Evolutionary conservation across 768 basidiomycete species (phyloP).

Genomic region (Lactarius psammicola): DNA sequence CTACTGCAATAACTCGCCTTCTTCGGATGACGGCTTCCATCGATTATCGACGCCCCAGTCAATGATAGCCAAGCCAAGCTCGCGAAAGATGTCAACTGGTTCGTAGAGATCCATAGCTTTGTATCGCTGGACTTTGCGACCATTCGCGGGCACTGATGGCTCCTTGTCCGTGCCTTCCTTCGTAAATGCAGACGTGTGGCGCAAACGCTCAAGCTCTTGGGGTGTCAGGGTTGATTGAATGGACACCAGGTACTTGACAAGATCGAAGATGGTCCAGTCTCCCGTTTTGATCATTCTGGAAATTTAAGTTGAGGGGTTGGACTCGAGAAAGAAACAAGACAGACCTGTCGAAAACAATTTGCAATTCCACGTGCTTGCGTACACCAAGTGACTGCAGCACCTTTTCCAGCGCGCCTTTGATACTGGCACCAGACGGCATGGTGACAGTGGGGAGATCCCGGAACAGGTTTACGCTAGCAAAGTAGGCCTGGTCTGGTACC

Average conservation of each 20-base stretch:
- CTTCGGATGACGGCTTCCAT: conserved; percentile 82
- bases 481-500: conserved; percentile 72
- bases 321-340: conserved; percentile 16
- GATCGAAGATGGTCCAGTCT: conserved; percentile 82
- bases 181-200: conserved; percentile 72
- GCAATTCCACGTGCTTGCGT: conserved; percentile 87
- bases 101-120: conserved; percentile 82
- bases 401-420: conserved; percentile 74
- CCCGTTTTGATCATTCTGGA: conserved; percentile 84
- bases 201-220: conserved; percentile 55
- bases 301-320: neutral
- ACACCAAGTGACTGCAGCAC: conserved; percentile 75
- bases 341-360: conserved; percentile 87
- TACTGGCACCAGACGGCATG: conserved; percentile 56
- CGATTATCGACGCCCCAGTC: conserved; percentile 81
- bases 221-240: conserved; percentile 62
- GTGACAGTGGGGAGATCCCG: conserved; percentile 81
- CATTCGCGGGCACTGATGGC: conserved; percentile 29
- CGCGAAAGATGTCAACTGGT: conserved; percentile 67
- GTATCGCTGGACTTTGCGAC: conserved; percentile 46
- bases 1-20: conserved; percentile 52
- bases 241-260: conserved; percentile 84
- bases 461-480: conserved; percentile 83
- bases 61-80: conserved; percentile 74
- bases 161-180: conserved; percentile 43